These are phyloP conservation scores for Tripidium arundinaceum DNA, from an alignment of 202 grass and related monocot genomes.

Conservation along the genomic window DNA sequence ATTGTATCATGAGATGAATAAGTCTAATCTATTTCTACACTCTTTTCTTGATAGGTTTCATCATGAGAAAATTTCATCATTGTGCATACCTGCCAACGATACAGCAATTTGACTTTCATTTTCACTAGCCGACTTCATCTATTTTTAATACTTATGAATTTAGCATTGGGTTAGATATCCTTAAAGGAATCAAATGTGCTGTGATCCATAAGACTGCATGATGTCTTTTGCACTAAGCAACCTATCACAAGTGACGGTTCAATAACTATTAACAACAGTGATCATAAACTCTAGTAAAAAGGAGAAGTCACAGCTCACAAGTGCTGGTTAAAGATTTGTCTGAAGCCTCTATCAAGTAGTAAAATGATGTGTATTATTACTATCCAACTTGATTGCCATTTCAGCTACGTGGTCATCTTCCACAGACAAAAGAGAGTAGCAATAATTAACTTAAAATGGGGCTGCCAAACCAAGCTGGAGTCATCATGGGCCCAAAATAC, in stretches of 20 bases:
- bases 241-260: not conserved
- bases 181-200: not conserved
- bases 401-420: not conserved
- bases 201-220: not conserved
- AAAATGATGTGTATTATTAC: not conserved
- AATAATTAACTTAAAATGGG: not conserved
- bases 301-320: not conserved
- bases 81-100: constrained; percentile 15
- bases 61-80: constrained; percentile 28
- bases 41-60: constrained; percentile 24
- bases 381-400: not conserved
- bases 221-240: constrained; percentile 6
- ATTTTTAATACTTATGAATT: not conserved
- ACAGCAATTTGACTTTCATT: not conserved
- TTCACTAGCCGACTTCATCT: not conserved
- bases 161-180: not conserved
- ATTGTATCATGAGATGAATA: not conserved
- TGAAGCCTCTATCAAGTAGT: not conserved
- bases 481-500: constrained; percentile 23
- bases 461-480: constrained; percentile 24
- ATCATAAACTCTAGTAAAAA: not conserved
- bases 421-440: not conserved
- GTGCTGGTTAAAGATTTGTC: not conserved
- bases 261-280: not conserved
- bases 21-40: not conserved